Percentiles rank a stretch among this genome's conserved stretches.
Conservation (phyloP, 805 yeast species). For the Sugiyamaella floridensis region DNA sequence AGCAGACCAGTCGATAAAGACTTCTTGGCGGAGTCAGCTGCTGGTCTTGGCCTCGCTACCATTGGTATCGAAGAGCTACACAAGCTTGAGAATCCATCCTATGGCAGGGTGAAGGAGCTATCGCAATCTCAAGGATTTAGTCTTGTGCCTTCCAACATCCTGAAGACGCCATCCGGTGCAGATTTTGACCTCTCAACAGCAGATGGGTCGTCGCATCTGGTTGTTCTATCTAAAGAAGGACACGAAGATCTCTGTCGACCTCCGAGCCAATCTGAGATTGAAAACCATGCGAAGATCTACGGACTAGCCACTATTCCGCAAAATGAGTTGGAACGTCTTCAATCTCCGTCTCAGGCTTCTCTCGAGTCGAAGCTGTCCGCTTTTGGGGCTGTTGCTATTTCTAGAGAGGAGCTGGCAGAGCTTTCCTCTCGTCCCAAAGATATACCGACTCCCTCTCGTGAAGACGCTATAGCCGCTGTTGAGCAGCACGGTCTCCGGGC, state of each 20-base stretch:
- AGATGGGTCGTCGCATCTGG: slow-evolving; percentile 7
- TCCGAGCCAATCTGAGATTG: slow-evolving; percentile 15
- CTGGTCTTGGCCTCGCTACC: slow-evolving; percentile 20
- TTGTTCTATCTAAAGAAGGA: slow-evolving; percentile 20
- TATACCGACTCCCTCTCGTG: slow-evolving; percentile 15
- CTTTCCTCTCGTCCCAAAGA: slow-evolving; percentile 16
- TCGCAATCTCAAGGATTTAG: slow-evolving; percentile 4
- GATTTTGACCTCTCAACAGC: background rate
- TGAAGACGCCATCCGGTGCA: slow-evolving; percentile 2
- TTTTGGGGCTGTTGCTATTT: slow-evolving; percentile 12
- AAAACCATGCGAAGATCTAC: slow-evolving; percentile 18
- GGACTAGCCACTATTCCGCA: slow-evolving; percentile 26
- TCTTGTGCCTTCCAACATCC: background rate
- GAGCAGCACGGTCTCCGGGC: slow-evolving; percentile 14
- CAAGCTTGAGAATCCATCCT: slow-evolving; percentile 5
- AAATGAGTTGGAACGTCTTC: slow-evolving; percentile 14
- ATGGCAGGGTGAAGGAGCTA: slow-evolving; percentile 25
- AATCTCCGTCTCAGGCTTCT: slow-evolving; percentile 14
- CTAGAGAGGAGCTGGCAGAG: slow-evolving; percentile 13
- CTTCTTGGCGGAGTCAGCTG: slow-evolving; percentile 22
- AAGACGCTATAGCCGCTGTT: slow-evolving; percentile 24
- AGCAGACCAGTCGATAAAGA: slow-evolving; percentile 17
- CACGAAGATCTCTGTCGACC: slow-evolving; percentile 15
- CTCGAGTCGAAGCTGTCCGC: slow-evolving; percentile 20
- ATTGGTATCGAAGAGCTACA: slow-evolving; percentile 13